Evolutionary conservation across 73 alveolate species (phyloP).

Genomic region (Paramecium bursaria): DNA sequence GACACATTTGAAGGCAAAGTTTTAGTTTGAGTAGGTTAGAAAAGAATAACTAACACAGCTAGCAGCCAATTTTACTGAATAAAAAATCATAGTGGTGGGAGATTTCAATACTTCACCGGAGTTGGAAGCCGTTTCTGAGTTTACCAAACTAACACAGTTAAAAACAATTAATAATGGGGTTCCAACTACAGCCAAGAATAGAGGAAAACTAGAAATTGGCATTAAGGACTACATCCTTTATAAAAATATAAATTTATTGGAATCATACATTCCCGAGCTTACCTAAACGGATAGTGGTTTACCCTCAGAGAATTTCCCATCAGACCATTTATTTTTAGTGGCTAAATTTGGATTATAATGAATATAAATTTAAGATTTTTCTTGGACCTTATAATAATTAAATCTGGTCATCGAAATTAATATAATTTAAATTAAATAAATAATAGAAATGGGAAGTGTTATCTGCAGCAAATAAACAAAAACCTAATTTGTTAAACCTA

Average conservation of each 20-base stretch:
- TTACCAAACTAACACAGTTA: background rate
- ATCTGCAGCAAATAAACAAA: too few species aligned
- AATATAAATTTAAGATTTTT: too few species aligned
- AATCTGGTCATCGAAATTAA: too few species aligned
- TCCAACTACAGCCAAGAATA: conserved; percentile 51
- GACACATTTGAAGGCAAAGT: conserved; percentile 48
- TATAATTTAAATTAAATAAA: too few species aligned
- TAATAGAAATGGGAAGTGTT: too few species aligned
- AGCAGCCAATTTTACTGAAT: background rate
- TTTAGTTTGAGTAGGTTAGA: conserved; percentile 3
- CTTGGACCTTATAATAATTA: too few species aligned
- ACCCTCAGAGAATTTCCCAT: conserved; percentile 14
- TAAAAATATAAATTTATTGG: background rate
- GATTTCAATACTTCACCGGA: conserved; percentile 53
- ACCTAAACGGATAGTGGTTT: conserved; percentile 6
- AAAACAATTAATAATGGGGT: background rate
- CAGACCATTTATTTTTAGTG: conserved; percentile 27
- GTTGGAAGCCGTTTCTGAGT: conserved; percentile 24
- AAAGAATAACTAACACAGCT: background rate
- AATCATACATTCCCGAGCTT: background rate
- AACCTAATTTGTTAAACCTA: too few species aligned
- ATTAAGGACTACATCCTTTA: conserved; percentile 44
- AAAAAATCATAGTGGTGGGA: conserved; percentile 29
- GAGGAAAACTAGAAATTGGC: conserved; percentile 48
- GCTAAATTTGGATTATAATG: conserved; percentile 21